phyloP scores from a whole-genome alignment of 2,329 filamentous ascomycete genomes.

The Thielaviopsis euricoi region DNA sequence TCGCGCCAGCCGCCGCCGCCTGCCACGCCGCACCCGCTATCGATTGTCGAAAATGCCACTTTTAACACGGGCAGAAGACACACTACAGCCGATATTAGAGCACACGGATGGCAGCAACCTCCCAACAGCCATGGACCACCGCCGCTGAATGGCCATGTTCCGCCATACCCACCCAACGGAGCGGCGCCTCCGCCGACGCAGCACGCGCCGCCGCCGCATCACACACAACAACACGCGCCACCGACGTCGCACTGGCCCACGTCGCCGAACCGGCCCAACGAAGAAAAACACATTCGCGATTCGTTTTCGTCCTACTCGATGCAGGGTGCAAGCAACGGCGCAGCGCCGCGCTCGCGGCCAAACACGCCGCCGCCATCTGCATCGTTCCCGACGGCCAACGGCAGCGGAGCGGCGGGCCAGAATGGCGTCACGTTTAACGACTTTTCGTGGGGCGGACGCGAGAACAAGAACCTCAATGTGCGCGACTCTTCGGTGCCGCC shows the following conservation, averaged over 20 bases:
- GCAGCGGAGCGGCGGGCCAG: conserved; percentile 22
- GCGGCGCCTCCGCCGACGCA: conserved; percentile 49
- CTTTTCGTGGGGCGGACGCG: conserved; percentile 38
- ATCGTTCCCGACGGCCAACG: conserved; percentile 28
- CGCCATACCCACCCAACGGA: conserved; percentile 7
- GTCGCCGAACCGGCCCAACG: conserved; percentile 33
- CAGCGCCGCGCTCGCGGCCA: conserved; percentile 32
- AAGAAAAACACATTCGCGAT: conserved; percentile 41
- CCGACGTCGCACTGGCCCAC: conserved; percentile 35
- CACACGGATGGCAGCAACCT: conserved; percentile 38
- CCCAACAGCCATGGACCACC: conserved; percentile 36
- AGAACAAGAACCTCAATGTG: conserved; percentile 32
- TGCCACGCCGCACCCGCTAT: conserved; percentile 45
- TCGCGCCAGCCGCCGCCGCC: conserved; percentile 36
- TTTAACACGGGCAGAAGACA: conserved; percentile 67
- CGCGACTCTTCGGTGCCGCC: conserved; percentile 40
- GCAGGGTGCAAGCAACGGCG: conserved; percentile 24
- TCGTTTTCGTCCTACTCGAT: conserved; percentile 39
- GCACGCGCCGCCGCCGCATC: conserved; percentile 30
- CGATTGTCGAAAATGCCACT: conserved; percentile 44
- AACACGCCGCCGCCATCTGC: conserved; percentile 31
- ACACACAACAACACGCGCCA: conserved; percentile 22
- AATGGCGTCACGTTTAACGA: conserved; percentile 24
- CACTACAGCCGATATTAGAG: conserved; percentile 88
- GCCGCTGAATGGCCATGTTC: conserved; percentile 36